phyloP scores from a whole-genome alignment of 2,329 filamentous ascomycete species.

The Phoma sp. region DNA sequence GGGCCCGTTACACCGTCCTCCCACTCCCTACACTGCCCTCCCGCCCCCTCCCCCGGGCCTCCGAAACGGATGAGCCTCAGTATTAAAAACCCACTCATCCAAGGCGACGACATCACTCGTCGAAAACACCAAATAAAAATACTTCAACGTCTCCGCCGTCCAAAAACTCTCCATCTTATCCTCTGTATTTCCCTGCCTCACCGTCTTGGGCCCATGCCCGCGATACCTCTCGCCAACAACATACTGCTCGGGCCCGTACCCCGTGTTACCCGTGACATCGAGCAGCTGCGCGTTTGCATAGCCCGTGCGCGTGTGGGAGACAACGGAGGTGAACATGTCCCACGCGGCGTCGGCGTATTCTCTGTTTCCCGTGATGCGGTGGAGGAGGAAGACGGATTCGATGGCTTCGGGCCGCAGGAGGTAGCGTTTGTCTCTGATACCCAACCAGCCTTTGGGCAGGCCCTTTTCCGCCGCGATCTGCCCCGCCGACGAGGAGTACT shows the following conservation, averaged over 20 bases:
- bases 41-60: constrained; percentile 22
- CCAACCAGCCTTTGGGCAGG: constrained; percentile 50
- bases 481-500: constrained; percentile 21
- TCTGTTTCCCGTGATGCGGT: constrained; percentile 62
- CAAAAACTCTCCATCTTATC: constrained; percentile 54
- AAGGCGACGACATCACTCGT: constrained; percentile 51
- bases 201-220: constrained; percentile 3
- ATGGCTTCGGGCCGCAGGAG: constrained; percentile 63
- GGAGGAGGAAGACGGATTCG: constrained; percentile 65
- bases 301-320: constrained; percentile 46
- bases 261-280: constrained; percentile 46
- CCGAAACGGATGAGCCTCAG: constrained; percentile 57
- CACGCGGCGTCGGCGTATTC: constrained; percentile 53
- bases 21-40: too few relatives aligned
- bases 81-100: constrained; percentile 59
- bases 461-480: constrained; percentile 23
- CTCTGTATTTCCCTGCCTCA: constrained; percentile 27
- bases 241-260: constrained; percentile 10
- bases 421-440: constrained; percentile 51
- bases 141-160: constrained; percentile 58
- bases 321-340: constrained; percentile 56
- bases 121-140: constrained; percentile 57
- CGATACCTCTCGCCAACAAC: constrained; percentile 2
- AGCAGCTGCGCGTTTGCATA: constrained; percentile 53
- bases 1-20: too few relatives aligned